Evolutionary conservation across 2,329 filamentous ascomycete species (phyloP).

Genomic region (Cyphellophora attinorum): DNA sequence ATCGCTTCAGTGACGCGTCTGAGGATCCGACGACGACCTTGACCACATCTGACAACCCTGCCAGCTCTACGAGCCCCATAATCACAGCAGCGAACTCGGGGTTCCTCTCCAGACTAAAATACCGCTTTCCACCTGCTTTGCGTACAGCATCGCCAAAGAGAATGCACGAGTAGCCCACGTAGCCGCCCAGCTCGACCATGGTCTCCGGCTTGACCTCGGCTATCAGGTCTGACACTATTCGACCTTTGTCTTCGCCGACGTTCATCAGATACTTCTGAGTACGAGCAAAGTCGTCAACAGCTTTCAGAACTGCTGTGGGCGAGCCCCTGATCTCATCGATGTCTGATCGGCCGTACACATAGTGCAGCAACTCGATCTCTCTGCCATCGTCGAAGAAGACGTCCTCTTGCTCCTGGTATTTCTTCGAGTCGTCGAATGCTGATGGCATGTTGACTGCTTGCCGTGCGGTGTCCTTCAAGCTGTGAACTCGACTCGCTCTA

Average conservation of each 20-base stretch:
- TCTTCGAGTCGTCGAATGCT: slow-evolving; percentile 13
- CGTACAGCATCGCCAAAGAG: slow-evolving; percentile 61
- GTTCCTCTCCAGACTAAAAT: slow-evolving; percentile 64
- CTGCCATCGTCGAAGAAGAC: slow-evolving; percentile 55
- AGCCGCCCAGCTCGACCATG: slow-evolving; percentile 73
- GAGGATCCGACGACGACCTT: slow-evolving; percentile 62
- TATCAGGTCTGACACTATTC: slow-evolving; percentile 61
- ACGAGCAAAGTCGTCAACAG: slow-evolving; percentile 61
- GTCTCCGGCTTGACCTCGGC: slow-evolving; percentile 53
- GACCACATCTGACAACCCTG: slow-evolving; percentile 61
- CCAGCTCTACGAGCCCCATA: slow-evolving; percentile 59
- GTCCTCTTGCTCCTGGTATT: slow-evolving; percentile 17
- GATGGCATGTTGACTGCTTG: slow-evolving; percentile 5
- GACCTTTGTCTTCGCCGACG: slow-evolving; percentile 65
- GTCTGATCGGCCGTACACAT: slow-evolving; percentile 53
- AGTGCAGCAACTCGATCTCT: slow-evolving; percentile 64
- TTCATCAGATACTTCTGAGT: slow-evolving; percentile 70
- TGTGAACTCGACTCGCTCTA: too few species aligned
- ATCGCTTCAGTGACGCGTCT: slow-evolving; percentile 52
- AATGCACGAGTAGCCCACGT: slow-evolving; percentile 73
- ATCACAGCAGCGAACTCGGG: slow-evolving; percentile 66
- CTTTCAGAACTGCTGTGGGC: slow-evolving; percentile 53
- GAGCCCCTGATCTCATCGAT: slow-evolving; percentile 55
- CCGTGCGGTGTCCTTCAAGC: too few species aligned
- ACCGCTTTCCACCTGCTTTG: slow-evolving; percentile 53